Conservation (phyloP, 768 basidiomycete species). For the Phallus indusiatus region DNA sequence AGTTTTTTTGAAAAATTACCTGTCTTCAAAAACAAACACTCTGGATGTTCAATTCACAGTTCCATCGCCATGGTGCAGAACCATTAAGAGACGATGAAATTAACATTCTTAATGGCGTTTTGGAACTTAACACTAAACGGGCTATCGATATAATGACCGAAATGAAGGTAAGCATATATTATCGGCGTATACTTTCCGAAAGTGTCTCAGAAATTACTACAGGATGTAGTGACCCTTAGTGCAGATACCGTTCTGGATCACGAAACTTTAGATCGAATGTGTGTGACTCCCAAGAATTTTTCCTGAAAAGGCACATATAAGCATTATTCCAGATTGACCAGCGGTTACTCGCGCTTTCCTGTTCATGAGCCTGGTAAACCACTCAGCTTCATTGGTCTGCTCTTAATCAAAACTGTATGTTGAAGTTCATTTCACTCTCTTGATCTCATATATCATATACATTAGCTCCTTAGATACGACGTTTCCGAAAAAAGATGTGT, state of each 20-base stretch:
- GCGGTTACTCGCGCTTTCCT: constrained; percentile 89
- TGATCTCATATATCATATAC: background rate
- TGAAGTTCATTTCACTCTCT: background rate
- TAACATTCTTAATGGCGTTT: constrained; percentile 49
- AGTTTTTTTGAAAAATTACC: background rate
- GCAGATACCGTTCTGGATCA: constrained; percentile 75
- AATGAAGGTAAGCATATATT: constrained; percentile 38
- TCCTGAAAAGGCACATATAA: background rate
- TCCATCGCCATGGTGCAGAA: constrained; percentile 70
- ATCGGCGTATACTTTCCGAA: background rate
- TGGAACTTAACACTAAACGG: constrained; percentile 58
- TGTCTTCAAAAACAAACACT: background rate
- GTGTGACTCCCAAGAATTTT: constrained; percentile 14
- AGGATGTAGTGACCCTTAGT: constrained; percentile 80
- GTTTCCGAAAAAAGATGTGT: constrained; percentile 71
- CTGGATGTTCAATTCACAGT: constrained; percentile 27
- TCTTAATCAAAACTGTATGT: constrained; percentile 74
- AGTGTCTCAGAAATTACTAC: background rate
- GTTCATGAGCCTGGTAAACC: constrained; percentile 67
- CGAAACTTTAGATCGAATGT: constrained; percentile 68
- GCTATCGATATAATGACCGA: constrained; percentile 61
- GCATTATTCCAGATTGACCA: constrained; percentile 39
- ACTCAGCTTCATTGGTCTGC: constrained; percentile 65
- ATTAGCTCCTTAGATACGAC: constrained; percentile 79
- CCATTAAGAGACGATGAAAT: constrained; percentile 74